Conservation (phyloP, 1,284 basidiomycete genomes). For the Melampsora larici-populina region DNA sequence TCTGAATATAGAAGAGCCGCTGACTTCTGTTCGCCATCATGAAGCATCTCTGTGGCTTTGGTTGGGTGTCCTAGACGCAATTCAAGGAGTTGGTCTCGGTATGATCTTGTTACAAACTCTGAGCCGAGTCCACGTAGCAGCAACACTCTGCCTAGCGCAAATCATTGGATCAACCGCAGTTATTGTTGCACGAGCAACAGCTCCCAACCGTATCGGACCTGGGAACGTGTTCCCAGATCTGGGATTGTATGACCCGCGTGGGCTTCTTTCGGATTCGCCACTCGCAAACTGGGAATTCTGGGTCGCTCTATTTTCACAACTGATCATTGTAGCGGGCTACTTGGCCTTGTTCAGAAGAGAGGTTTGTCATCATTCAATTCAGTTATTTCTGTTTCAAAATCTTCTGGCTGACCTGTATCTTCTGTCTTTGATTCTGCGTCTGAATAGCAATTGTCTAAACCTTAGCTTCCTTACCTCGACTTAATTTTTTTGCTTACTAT, state of each 20-base stretch:
- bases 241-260: conserved; percentile 68
- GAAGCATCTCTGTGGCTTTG: conserved; percentile 84
- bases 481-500: too few species aligned
- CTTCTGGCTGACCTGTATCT: not conserved
- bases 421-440: not conserved
- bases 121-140: conserved; percentile 85
- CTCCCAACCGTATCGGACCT: conserved; percentile 75
- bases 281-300: conserved; percentile 68
- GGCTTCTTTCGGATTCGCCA: conserved; percentile 41
- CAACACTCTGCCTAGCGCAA: conserved; percentile 80
- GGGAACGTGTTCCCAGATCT: conserved; percentile 86
- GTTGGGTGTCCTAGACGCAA: conserved; percentile 84
- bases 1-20: not conserved
- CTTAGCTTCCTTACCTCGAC: not conserved
- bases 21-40: conserved; percentile 18
- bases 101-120: conserved; percentile 90
- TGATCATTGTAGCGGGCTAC: conserved; percentile 82
- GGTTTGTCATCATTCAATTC: conserved; percentile 29
- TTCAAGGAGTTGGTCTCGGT: conserved; percentile 86
- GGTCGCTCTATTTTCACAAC: conserved; percentile 72
- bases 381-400: not conserved
- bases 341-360: conserved; percentile 92
- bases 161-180: conserved; percentile 64
- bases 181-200: conserved; percentile 79
- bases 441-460: conserved; percentile 2